phyloP scores from a whole-genome alignment of 2,329 filamentous ascomycete species.

The Coniochaeta sp. region DNA sequence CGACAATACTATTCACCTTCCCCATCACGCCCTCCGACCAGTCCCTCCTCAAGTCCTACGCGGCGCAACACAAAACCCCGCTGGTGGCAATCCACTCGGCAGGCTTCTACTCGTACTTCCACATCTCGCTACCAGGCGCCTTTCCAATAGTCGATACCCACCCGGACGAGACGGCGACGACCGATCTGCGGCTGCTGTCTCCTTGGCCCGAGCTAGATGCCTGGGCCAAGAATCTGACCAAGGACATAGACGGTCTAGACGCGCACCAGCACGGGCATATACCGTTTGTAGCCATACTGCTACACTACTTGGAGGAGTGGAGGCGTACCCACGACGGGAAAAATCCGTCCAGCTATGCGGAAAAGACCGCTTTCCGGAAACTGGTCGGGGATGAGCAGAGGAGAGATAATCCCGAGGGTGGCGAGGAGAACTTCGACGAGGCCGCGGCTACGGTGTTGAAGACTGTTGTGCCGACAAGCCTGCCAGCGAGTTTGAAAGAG shows the following conservation, averaged over 20 bases:
- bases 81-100: constrained; percentile 79
- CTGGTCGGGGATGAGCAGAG: constrained; percentile 61
- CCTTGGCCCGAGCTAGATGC: constrained; percentile 78
- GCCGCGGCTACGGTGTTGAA: constrained; percentile 83
- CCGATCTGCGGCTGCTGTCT: constrained; percentile 74
- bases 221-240: constrained; percentile 61
- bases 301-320: constrained; percentile 80
- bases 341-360: constrained; percentile 67
- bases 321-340: constrained; percentile 61
- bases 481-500: constrained; percentile 65
- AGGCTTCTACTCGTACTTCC: constrained; percentile 88
- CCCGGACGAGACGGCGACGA: constrained; percentile 76
- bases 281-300: constrained; percentile 75
- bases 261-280: constrained; percentile 86
- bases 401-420: constrained; percentile 70
- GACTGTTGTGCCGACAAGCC: constrained; percentile 62
- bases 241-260: constrained; percentile 60
- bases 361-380: constrained; percentile 78
- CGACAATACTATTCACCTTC: constrained; percentile 47
- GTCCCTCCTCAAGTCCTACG: constrained; percentile 38
- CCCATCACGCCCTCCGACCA: constrained; percentile 39
- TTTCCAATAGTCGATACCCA: constrained; percentile 96
- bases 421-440: constrained; percentile 96
- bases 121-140: constrained; percentile 65
- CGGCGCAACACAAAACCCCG: constrained; percentile 55